phyloP scores from a whole-genome alignment of 2,329 filamentous ascomycete genomes.

The Dendrostoma leiphaemia region DNA sequence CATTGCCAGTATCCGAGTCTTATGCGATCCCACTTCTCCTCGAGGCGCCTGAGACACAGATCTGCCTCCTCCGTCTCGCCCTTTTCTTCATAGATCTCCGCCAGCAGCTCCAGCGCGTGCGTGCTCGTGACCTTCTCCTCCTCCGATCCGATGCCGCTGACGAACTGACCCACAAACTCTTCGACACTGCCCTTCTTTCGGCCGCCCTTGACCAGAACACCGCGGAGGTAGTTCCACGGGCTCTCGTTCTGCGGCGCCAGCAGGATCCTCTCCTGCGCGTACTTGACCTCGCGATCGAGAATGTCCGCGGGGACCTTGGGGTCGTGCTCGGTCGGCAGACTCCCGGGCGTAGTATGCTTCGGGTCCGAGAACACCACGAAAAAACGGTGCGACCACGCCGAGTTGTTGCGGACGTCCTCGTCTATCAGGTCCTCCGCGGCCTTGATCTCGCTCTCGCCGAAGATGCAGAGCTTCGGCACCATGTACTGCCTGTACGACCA shows the following conservation, averaged over 20 bases:
- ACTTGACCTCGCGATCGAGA: constrained; percentile 73
- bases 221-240: constrained; percentile 88
- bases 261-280: constrained; percentile 69
- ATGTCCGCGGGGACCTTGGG: constrained; percentile 58
- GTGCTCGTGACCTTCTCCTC: constrained; percentile 58
- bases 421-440: constrained; percentile 72
- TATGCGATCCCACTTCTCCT: constrained; percentile 86
- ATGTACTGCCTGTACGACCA: constrained; percentile 89
- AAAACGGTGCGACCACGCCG: constrained; percentile 96
- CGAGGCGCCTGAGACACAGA: constrained; percentile 69
- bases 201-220: constrained; percentile 67
- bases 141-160: constrained; percentile 40
- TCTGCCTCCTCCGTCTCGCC: constrained; percentile 62
- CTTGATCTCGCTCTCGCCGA: constrained; percentile 62
- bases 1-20: constrained; percentile 92
- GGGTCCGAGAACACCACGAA: constrained; percentile 79
- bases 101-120: constrained; percentile 69
- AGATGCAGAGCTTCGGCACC: constrained; percentile 66
- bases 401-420: constrained; percentile 89
- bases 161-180: constrained; percentile 51
- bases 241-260: constrained; percentile 91
- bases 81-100: constrained; percentile 62
- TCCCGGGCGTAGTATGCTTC: constrained; percentile 42
- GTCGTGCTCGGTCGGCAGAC: constrained; percentile 51
- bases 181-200: constrained; percentile 44